Evolutionary conservation across 305 asterid genomes (phyloP).

Genomic region (Solanum chacoense): DNA sequence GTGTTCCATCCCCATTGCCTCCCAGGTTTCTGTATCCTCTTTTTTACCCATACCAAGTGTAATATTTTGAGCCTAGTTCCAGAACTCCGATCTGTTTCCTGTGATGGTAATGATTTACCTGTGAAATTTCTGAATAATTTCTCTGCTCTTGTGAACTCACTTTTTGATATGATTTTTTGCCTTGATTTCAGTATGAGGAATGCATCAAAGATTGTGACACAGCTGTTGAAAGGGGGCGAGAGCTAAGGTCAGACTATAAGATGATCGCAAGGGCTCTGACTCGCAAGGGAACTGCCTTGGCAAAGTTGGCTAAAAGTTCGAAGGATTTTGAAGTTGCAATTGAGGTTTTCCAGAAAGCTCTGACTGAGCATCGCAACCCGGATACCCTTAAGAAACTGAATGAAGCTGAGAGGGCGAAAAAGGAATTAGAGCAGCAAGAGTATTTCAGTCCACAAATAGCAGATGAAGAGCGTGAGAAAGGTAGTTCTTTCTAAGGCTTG

Average conservation of each 20-base stretch:
- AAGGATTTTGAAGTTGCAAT: conserved; percentile 75
- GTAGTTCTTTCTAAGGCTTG: conserved; percentile 11
- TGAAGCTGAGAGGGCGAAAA: conserved; percentile 89
- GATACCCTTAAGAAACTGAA: conserved; percentile 80
- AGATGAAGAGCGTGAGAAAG: conserved; percentile 97
- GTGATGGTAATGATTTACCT: background rate
- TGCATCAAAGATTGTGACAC: conserved; percentile 84
- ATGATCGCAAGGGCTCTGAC: conserved; percentile 90
- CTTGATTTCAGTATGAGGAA: conserved; percentile 46
- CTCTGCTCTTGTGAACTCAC: background rate
- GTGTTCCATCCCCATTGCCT: background rate
- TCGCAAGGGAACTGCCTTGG: conserved; percentile 80
- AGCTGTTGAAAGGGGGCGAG: conserved; percentile 93
- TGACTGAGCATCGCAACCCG: conserved; percentile 92
- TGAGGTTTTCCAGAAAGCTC: conserved; percentile 81
- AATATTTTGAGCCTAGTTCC: background rate
- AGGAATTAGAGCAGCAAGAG: conserved; percentile 79
- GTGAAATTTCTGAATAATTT: background rate
- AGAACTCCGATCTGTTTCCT: background rate
- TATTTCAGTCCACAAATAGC: conserved; percentile 76
- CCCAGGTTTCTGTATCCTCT: background rate
- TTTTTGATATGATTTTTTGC: background rate
- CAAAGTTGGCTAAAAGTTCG: conserved; percentile 64
- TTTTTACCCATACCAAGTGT: background rate
- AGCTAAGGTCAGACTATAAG: conserved; percentile 70